These are phyloP conservation scores for Primulina tabacum DNA, from an alignment of 257 asterid genomes.

Conservation along the genomic window DNA sequence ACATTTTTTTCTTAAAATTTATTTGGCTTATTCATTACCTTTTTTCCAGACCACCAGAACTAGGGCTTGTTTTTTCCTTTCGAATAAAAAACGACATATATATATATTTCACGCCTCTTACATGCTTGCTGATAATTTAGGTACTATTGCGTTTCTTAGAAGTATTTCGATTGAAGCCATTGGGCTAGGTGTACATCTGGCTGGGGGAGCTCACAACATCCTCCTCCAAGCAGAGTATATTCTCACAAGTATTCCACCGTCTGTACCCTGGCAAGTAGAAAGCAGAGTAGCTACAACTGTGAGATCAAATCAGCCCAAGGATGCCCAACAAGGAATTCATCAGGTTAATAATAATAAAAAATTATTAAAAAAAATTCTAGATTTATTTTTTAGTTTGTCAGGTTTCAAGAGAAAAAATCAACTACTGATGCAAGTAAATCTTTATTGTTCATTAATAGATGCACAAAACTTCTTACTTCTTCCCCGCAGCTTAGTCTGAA, in stretches of 20 bases:
- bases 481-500: background rate
- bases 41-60: background rate
- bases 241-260: constrained; percentile 76
- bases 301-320: constrained; percentile 87
- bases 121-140: constrained; percentile 36
- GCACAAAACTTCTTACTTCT: background rate
- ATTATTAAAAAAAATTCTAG: background rate
- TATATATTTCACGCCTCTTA: constrained; percentile 4
- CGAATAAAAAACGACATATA: constrained; percentile 3
- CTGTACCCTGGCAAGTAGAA: constrained; percentile 68
- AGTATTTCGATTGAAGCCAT: constrained; percentile 95
- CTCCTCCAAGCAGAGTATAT: constrained; percentile 90
- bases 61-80: constrained; percentile 1
- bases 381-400: constrained; percentile 5
- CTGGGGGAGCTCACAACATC: constrained; percentile 91
- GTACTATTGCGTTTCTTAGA: constrained; percentile 84
- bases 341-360: constrained; percentile 49
- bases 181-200: constrained; percentile 94
- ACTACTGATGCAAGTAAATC: background rate
- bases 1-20: background rate
- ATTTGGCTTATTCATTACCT: constrained; percentile 2
- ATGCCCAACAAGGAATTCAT: constrained; percentile 90
- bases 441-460: constrained; percentile 4
- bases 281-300: constrained; percentile 50
- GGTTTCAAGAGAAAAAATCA: background rate